A percentile compares a stretch with the other conserved stretches of the same genome.
Conservation (phyloP, 2,329 filamentous ascomycete genomes). For the Didymella exigua region DNA sequence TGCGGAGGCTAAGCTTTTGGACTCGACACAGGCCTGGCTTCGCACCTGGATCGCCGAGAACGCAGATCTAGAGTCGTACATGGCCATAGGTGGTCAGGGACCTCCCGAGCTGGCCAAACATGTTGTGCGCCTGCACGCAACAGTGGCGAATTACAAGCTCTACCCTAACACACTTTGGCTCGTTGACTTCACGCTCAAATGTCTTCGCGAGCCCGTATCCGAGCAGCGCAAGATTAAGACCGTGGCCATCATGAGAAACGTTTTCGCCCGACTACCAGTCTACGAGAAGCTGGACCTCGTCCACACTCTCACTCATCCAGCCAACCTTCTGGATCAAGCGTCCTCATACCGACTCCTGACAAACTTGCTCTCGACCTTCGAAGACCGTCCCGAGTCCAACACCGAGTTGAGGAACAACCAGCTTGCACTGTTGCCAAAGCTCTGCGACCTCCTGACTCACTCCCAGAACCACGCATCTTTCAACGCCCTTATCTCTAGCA, state of each 20-base stretch:
- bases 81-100: slow-evolving; percentile 10
- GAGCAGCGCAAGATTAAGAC: slow-evolving; percentile 17
- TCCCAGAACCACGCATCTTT: slow-evolving; percentile 61
- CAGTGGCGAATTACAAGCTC: slow-evolving; percentile 33
- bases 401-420: slow-evolving; percentile 33
- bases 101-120: slow-evolving; percentile 22
- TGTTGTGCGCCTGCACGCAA: slow-evolving; percentile 27
- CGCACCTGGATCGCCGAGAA: slow-evolving; percentile 31
- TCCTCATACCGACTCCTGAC: slow-evolving; percentile 33
- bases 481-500: slow-evolving; percentile 56
- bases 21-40: slow-evolving; percentile 25
- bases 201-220: slow-evolving; percentile 24
- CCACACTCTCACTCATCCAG: slow-evolving; percentile 17
- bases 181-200: slow-evolving; percentile 27
- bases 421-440: slow-evolving; percentile 33
- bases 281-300: slow-evolving; percentile 33
- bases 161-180: slow-evolving; percentile 31
- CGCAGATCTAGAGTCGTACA: slow-evolving; percentile 27
- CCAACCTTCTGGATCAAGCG: slow-evolving; percentile 10
- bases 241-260: slow-evolving; percentile 21
- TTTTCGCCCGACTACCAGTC: slow-evolving; percentile 19
- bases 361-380: slow-evolving; percentile 35
- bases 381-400: slow-evolving; percentile 32
- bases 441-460: slow-evolving; percentile 45
- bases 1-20: slow-evolving; percentile 23